These are phyloP conservation scores for Penicillium sp. DNA, from an alignment of 2,329 filamentous ascomycete species.

Conservation along the genomic window DNA sequence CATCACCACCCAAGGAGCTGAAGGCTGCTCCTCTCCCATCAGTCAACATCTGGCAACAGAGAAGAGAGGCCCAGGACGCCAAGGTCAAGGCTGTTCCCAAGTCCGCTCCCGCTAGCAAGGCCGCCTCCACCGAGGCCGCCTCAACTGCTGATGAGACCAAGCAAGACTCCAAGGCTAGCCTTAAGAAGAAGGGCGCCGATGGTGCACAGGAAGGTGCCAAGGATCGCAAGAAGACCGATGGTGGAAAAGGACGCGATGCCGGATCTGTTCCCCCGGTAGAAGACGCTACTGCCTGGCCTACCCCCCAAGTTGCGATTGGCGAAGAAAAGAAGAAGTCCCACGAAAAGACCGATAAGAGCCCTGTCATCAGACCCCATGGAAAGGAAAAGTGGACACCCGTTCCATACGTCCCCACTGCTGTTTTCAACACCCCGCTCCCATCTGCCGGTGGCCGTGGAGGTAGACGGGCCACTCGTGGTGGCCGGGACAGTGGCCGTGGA, in stretches of 20 bases:
- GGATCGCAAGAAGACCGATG: conserved; percentile 38
- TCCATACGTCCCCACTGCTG: conserved; percentile 77
- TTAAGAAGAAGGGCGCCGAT: conserved; percentile 43
- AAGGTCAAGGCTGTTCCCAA: conserved; percentile 45
- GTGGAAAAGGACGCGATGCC: conserved; percentile 44
- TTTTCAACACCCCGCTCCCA: conserved; percentile 77
- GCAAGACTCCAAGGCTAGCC: conserved; percentile 41
- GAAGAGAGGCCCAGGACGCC: conserved; percentile 63
- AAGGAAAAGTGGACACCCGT: conserved; percentile 87
- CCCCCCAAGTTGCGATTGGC: conserved; percentile 73
- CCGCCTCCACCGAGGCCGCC: conserved; percentile 25
- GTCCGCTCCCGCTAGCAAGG: conserved; percentile 22
- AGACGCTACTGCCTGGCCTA: conserved; percentile 84
- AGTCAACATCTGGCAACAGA: conserved; percentile 85
- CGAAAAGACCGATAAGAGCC: conserved; percentile 63
- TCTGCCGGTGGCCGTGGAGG: conserved; percentile 48
- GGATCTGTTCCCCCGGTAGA: conserved; percentile 61
- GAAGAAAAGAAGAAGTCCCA: conserved; percentile 72
- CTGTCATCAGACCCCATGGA: conserved; percentile 54
- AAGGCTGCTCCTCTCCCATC: conserved; percentile 77
- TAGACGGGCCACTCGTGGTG: conserved; percentile 56
- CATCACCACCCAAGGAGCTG: conserved; percentile 60
- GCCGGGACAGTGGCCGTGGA: conserved; percentile 51
- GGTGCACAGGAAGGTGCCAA: conserved; percentile 29
- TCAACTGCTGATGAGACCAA: conserved; percentile 37